Evolutionary conservation across 306 rosid species (phyloP).

Genomic region (Biancaea sappan): DNA sequence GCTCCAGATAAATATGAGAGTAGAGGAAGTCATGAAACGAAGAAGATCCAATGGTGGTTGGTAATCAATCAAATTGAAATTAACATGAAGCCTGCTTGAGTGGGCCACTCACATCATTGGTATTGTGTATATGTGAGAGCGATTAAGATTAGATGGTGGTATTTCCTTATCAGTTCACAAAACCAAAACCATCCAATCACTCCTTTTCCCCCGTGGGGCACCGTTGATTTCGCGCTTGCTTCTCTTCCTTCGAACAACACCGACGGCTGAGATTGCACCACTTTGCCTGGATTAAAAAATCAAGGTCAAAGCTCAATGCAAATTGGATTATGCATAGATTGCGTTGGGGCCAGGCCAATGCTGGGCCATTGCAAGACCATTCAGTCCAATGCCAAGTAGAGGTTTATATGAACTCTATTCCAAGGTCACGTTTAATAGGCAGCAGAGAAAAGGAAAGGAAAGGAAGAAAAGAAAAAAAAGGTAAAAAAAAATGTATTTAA

Average conservation of each 20-base stretch:
- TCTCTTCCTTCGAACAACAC: not conserved
- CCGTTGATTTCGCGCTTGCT: not conserved
- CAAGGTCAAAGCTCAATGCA: no score
- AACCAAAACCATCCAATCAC: constrained; percentile 21
- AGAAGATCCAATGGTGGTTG: constrained; percentile 31
- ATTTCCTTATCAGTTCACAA: constrained; percentile 23
- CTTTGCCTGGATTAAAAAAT: not conserved
- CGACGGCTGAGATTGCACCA: constrained; percentile 22
- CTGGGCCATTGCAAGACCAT: no score
- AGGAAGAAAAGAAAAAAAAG: no score
- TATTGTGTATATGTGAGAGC: no score
- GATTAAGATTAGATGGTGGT: constrained; percentile 6
- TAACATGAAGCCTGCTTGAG: not conserved
- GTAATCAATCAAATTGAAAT: constrained; percentile 9
- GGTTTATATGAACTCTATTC: no score
- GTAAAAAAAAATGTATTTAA: no score
- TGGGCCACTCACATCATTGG: constrained; percentile 24
- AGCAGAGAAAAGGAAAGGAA: no score
- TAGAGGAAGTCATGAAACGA: not conserved
- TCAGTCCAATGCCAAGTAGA: no score
- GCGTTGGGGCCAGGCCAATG: no score
- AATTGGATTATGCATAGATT: no score
- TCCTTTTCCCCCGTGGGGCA: constrained; percentile 25
- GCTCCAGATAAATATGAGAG: not conserved
- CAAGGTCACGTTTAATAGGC: no score